Conservation (phyloP, 805 yeast genomes). For the Brettanomyces custersianus region DNA sequence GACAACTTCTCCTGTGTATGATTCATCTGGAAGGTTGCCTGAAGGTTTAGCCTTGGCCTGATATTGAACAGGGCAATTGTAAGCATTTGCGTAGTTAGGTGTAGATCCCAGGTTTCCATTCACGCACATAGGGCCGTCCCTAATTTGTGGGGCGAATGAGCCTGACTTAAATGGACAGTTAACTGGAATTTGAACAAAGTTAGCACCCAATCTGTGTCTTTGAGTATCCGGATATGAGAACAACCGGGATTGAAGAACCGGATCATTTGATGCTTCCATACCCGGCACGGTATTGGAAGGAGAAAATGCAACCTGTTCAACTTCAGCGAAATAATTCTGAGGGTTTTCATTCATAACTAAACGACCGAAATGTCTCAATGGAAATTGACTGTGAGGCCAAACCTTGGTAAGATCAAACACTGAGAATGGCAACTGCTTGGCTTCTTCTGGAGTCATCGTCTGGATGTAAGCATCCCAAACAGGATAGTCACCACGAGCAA, state of each 20-base stretch:
- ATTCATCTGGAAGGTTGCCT: slow-evolving; percentile 21
- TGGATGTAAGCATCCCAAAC: slow-evolving; percentile 82
- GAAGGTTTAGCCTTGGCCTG: slow-evolving; percentile 28
- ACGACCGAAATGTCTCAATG: slow-evolving; percentile 79
- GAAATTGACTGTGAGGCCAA: slow-evolving; percentile 85
- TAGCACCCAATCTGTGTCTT: slow-evolving; percentile 70
- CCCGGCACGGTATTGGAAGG: slow-evolving; percentile 83
- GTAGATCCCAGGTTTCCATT: slow-evolving; percentile 66
- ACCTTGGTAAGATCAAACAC: slow-evolving; percentile 87
- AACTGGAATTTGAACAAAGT: slow-evolving; percentile 81
- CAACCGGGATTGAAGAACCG: slow-evolving; percentile 73
- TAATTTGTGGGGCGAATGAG: slow-evolving; percentile 58
- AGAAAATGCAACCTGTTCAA: slow-evolving; percentile 79
- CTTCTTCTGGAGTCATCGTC: slow-evolving; percentile 78
- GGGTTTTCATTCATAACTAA: slow-evolving; percentile 77
- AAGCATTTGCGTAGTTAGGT: slow-evolving; percentile 65
- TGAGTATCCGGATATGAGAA: slow-evolving; percentile 83
- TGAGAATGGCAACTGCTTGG: slow-evolving; percentile 65
- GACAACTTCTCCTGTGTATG: slow-evolving; percentile 29
- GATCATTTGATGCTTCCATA: slow-evolving; percentile 76
- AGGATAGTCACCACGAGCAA: slow-evolving; percentile 70
- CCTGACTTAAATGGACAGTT: slow-evolving; percentile 64
- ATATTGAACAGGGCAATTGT: slow-evolving; percentile 40
- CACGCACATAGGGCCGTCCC: slow-evolving; percentile 75
- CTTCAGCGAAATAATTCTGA: slow-evolving; percentile 77